Percentiles rank a stretch among this genome's conserved stretches.
These are phyloP conservation scores for Hypoxylon cercidicola DNA, from an alignment of 495 filamentous ascomycete genomes.

Conservation along the genomic window DNA sequence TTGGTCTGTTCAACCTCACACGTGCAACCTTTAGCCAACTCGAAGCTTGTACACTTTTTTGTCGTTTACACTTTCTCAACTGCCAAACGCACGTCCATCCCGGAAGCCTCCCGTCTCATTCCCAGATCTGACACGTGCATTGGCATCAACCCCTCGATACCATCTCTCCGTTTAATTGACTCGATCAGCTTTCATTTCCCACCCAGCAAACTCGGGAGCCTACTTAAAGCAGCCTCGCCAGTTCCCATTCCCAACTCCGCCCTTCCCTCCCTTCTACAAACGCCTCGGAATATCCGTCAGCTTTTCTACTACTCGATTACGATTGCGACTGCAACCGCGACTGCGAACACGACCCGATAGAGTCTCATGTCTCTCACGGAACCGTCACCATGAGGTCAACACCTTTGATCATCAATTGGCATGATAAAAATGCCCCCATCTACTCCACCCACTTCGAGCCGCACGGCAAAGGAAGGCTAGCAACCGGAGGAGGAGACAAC, in stretches of 20 bases:
- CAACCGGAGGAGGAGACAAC: constrained; percentile 95
- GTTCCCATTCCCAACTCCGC: background rate
- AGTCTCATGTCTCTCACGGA: constrained; percentile 36
- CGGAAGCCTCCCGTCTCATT: background rate
- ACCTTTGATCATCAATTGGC: constrained; percentile 94
- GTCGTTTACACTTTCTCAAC: too few species aligned
- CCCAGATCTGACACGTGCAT: constrained; percentile 2
- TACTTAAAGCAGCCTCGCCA: constrained; percentile 26
- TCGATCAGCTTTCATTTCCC: constrained; percentile 13
- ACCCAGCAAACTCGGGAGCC: constrained; percentile 16
- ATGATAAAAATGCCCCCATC: constrained; percentile 92
- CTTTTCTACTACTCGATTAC: constrained; percentile 1
- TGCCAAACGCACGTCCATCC: too few species aligned
- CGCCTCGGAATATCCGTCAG: background rate
- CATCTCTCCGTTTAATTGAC: background rate
- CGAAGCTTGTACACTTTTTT: too few species aligned
- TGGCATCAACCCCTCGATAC: background rate
- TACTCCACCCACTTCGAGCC: constrained; percentile 97
- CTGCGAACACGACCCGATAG: background rate
- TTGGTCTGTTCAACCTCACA: constrained; percentile 12
- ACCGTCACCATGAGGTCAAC: constrained; percentile 81
- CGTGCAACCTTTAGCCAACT: constrained; percentile 25
- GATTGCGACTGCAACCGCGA: too few species aligned
- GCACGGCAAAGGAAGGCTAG: constrained; percentile 89
- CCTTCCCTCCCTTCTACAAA: too few species aligned